Conservation (phyloP, 805 yeast species). For the Wickerhamomyces strasburgensis region DNA sequence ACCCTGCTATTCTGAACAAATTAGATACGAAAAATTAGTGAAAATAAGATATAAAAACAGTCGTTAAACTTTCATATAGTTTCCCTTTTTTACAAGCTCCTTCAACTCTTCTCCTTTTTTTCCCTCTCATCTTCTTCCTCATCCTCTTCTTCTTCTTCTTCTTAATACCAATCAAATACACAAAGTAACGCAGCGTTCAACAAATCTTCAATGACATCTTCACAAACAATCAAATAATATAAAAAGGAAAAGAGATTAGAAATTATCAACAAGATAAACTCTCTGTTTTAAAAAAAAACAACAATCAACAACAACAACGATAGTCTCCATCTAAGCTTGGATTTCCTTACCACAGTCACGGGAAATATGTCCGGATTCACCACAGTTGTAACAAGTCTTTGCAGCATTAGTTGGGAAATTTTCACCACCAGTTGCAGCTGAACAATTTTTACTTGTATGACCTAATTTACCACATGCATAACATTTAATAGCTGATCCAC, state of each 20-base stretch:
- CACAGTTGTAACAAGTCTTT: constrained; percentile 41
- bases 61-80: not conserved
- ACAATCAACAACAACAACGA: not conserved
- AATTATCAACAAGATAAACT: not conserved
- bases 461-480: constrained; percentile 91
- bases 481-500: constrained; percentile 60
- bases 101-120: not conserved
- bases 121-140: not conserved
- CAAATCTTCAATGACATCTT: too few relatives aligned
- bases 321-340: not conserved
- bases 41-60: not conserved
- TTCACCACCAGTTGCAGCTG: constrained; percentile 47
- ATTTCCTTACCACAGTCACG: constrained; percentile 49
- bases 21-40: not conserved
- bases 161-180: not conserved
- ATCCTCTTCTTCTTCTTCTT: not conserved
- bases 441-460: constrained; percentile 83
- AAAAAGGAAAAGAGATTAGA: too few relatives aligned
- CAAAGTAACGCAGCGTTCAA: too few relatives aligned
- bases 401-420: constrained; percentile 26
- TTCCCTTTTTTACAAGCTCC: not conserved
- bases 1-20: too few relatives aligned
- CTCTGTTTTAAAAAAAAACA: not conserved
- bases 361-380: constrained; percentile 77
- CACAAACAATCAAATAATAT: not conserved